phyloP scores from a whole-genome alignment of 2,329 filamentous ascomycete genomes.

The Venturia aucupariae region DNA sequence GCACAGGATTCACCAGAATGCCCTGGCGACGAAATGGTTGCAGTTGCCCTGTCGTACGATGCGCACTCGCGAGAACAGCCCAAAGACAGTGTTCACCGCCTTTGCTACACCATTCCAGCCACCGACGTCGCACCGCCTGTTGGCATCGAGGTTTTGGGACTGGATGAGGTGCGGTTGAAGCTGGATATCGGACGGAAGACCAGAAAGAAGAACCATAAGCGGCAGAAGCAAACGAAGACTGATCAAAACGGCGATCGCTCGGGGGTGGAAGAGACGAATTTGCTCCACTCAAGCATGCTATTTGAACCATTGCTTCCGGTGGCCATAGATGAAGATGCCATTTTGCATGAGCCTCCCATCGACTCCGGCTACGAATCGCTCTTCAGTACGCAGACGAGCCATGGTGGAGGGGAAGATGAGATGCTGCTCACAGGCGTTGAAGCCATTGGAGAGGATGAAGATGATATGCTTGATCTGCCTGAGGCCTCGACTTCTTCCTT shows the following conservation, averaged over 20 bases:
- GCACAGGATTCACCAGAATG: not conserved
- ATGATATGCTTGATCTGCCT: conserved; percentile 1
- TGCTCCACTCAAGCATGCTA: not conserved
- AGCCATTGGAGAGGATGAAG: not conserved
- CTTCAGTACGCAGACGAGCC: conserved; percentile 10
- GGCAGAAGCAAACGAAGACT: not conserved
- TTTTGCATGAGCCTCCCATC: not conserved
- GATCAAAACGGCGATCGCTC: not conserved
- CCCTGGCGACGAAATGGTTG: not conserved
- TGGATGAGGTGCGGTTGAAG: conserved; percentile 24
- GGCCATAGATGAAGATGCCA: not conserved
- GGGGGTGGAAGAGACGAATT: too few relatives aligned
- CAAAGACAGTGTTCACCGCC: conserved; percentile 19
- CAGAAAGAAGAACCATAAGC: not conserved
- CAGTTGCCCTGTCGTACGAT: conserved; percentile 1
- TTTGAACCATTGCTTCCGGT: not conserved
- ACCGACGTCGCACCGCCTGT: conserved; percentile 25
- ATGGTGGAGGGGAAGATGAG: not conserved
- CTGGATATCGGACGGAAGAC: not conserved
- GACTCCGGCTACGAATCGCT: conserved; percentile 13
- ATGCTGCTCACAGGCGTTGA: not conserved
- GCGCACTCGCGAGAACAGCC: conserved; percentile 12
- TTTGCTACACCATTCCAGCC: conserved; percentile 19
- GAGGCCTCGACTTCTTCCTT: not conserved
- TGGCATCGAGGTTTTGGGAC: conserved; percentile 19